phyloP scores from a whole-genome alignment of 1,139 yeast genomes.

The Geotrichum reessii region DNA sequence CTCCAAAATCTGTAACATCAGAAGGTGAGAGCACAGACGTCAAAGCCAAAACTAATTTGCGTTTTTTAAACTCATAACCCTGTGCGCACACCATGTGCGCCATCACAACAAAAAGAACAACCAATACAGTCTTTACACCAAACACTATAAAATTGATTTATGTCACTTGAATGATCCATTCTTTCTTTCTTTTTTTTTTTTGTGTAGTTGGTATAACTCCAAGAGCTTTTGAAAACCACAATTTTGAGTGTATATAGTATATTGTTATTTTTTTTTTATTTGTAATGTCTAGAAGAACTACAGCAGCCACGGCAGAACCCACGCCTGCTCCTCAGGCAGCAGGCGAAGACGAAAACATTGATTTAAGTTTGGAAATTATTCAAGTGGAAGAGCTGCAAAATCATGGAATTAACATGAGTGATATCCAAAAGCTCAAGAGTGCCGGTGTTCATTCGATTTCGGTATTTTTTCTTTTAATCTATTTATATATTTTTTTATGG shows the following conservation, averaged over 20 bases:
- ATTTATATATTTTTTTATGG: no score
- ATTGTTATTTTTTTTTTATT: not conserved
- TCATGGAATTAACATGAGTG: slow-evolving; percentile 55
- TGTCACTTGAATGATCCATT: not conserved
- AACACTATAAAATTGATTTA: not conserved
- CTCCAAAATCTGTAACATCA: not conserved
- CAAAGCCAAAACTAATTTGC: not conserved
- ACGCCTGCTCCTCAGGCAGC: slow-evolving; percentile 8
- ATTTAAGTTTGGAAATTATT: slow-evolving; percentile 29
- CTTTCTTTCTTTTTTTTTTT: not conserved
- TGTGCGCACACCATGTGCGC: not conserved
- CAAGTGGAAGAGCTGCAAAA: slow-evolving; percentile 51
- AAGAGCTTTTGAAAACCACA: not conserved
- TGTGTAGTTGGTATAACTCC: not conserved
- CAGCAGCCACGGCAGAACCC: slow-evolving; percentile 6
- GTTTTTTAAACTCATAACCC: not conserved
- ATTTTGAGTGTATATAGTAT: not conserved
- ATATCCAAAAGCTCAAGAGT: slow-evolving; percentile 47
- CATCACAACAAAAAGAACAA: not conserved
- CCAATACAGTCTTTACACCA: not conserved
- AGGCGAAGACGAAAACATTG: slow-evolving; percentile 8
- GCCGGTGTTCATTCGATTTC: slow-evolving; percentile 53
- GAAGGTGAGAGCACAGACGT: not conserved
- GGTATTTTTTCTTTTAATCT: slow-evolving; percentile 32
- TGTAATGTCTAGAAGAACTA: slow-evolving; percentile 14